Evolutionary conservation across 2,329 filamentous ascomycete species (phyloP).

Genomic region (Xylaria sp.): DNA sequence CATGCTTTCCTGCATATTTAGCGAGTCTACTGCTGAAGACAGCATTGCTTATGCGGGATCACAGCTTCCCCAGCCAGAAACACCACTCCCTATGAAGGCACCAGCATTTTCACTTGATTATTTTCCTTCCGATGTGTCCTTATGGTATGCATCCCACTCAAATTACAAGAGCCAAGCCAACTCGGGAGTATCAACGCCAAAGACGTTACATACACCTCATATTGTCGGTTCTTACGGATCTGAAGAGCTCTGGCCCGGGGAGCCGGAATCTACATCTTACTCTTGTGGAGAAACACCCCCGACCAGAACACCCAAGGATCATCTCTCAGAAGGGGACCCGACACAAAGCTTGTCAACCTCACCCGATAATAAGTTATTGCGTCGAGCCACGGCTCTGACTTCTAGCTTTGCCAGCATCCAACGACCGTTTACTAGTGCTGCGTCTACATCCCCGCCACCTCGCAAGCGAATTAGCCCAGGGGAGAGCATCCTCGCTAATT

Average conservation of each 20-base stretch:
- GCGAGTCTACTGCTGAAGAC: slow-evolving; percentile 67
- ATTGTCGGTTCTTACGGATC: slow-evolving; percentile 68
- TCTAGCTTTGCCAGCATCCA: slow-evolving; percentile 67
- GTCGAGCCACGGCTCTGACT: slow-evolving; percentile 64
- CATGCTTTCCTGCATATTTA: slow-evolving; percentile 77
- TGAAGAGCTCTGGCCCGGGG: slow-evolving; percentile 65
- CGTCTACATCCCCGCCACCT: slow-evolving; percentile 57
- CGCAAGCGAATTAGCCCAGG: slow-evolving; percentile 70
- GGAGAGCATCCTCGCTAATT: slow-evolving; percentile 67
- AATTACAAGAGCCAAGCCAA: slow-evolving; percentile 64
- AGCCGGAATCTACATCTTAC: slow-evolving; percentile 67
- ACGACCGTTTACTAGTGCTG: slow-evolving; percentile 55
- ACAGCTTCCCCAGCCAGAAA: slow-evolving; percentile 67
- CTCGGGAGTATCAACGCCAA: slow-evolving; percentile 67
- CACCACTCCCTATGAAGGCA: slow-evolving; percentile 72
- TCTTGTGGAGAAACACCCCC: slow-evolving; percentile 73
- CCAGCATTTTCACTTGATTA: slow-evolving; percentile 75
- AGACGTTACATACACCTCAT: slow-evolving; percentile 66
- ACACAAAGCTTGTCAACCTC: slow-evolving; percentile 69
- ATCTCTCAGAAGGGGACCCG: slow-evolving; percentile 58
- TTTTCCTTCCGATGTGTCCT: slow-evolving; percentile 67
- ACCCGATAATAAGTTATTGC: slow-evolving; percentile 65
- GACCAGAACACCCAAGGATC: slow-evolving; percentile 59
- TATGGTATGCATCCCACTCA: slow-evolving; percentile 58
- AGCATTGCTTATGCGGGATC: slow-evolving; percentile 68